Evolutionary conservation across 805 yeast species (phyloP), one percentile per base, ranked within the genome.

Genomic region (Metschnikowia shivogae): DNA sequence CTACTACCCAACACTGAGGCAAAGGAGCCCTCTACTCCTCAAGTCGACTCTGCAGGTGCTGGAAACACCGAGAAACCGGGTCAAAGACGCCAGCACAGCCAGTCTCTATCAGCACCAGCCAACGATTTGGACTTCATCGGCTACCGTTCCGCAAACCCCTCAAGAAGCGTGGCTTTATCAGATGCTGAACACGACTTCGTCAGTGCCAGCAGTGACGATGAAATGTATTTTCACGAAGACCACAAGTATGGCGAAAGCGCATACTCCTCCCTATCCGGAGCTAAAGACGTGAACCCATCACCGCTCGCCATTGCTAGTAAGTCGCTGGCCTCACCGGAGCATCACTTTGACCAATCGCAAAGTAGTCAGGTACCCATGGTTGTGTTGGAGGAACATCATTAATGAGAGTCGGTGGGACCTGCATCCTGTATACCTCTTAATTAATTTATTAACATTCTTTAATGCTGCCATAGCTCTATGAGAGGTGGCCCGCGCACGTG

Each of bases 1-100:
- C 73, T 92, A 36, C 68, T 90, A 46, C 89, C 92, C n/a, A 61
- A 48, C 62, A 73, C 56, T 61, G 52, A 53, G 35, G n/a, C 44
- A 3, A 33, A 35, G 14, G 46, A 34, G 14, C 32, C 45, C 24
- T 24, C 52, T 9, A 34, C 28, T 9, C 22, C 22, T 5, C 38
- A 57, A 63, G 47, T 59, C 8, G 41, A 28, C 3, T 13, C 34
- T 20, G 42, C 27, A n/a, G 28, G 36, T 5, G 17, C n/a, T 12
- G 29, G 20, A 22, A 39, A 39, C 6, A 33, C 42, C 26, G 29
- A 28, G 36, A 41, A 39, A 17, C 35, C 46, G 5, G 48, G 49
- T 30, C 26, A 35, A 9, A 53, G 52, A 35, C 54, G 69, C 33
- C 63, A 57, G 36, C 70, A 69, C 48, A 63, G 70, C 47, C 66